Conservation (phyloP, 306 rosid genomes). For the Prinsepia uniflora region DNA sequence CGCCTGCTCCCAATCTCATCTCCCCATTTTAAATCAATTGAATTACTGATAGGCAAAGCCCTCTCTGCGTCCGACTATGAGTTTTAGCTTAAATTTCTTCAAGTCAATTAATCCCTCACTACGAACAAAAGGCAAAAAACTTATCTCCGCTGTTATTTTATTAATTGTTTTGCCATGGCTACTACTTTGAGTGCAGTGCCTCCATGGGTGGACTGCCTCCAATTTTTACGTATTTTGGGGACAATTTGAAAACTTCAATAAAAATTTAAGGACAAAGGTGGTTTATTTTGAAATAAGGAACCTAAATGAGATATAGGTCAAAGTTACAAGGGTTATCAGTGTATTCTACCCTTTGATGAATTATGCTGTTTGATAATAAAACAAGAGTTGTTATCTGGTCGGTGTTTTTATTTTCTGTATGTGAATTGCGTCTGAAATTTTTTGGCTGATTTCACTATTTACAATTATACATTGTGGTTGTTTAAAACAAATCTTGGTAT, state of each 20-base stretch:
- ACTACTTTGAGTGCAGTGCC: background rate
- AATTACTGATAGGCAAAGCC: background rate
- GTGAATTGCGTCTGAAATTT: no score
- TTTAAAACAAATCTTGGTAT: background rate
- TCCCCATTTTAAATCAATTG: conserved; percentile 35
- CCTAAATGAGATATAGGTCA: no score
- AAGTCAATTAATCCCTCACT: background rate
- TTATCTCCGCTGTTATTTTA: no score
- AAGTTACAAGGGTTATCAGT: no score
- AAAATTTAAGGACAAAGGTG: background rate
- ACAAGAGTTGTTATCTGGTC: no score
- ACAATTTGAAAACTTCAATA: background rate
- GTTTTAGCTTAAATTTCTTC: background rate
- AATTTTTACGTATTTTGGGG: no score
- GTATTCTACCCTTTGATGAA: no score
- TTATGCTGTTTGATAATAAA: no score
- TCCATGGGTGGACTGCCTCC: background rate
- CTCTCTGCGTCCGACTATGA: background rate
- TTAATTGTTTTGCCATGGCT: background rate
- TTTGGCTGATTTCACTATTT: background rate
- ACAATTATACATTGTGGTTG: background rate
- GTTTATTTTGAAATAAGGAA: no score
- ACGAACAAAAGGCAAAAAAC: background rate
- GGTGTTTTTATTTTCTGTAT: no score
- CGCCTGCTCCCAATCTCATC: conserved; percentile 57